A percentile compares a stretch with the other conserved stretches of the same genome.
Conservation (phyloP, 2,329 filamentous ascomycete genomes). For the Ustulina deusta region DNA sequence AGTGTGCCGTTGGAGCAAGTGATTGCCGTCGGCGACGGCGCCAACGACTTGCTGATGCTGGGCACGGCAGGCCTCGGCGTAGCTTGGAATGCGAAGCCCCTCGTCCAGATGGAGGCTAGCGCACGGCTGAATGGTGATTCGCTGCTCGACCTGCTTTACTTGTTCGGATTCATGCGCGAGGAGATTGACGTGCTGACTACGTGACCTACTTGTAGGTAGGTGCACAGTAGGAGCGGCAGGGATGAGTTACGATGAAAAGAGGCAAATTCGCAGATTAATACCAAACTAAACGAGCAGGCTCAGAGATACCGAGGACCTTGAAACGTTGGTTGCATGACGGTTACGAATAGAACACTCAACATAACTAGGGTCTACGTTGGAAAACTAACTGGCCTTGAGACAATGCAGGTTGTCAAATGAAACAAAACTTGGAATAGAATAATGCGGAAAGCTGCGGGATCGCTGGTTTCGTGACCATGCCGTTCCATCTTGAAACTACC, state of each 20-base stretch:
- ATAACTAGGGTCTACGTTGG: not conserved
- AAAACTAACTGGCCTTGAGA: conserved; percentile 1
- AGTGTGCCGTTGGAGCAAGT: conserved; percentile 73
- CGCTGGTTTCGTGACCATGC: not conserved
- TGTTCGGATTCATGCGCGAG: conserved; percentile 77
- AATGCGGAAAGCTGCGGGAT: not conserved
- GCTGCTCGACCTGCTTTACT: conserved; percentile 77
- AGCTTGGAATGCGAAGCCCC: conserved; percentile 86
- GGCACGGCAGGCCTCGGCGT: conserved; percentile 79
- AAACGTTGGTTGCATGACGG: not conserved
- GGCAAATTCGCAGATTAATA: conserved; percentile 38
- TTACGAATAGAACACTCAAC: not conserved
- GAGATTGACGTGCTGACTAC: conserved; percentile 66
- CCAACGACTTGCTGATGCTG: conserved; percentile 87
- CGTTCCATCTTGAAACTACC: not conserved
- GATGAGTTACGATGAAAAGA: conserved; percentile 2
- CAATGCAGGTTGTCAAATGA: not conserved
- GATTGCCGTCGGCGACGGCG: conserved; percentile 83
- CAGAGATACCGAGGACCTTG: conserved; percentile 1
- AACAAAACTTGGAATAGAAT: not conserved
- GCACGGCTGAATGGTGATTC: conserved; percentile 77
- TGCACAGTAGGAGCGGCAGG: conserved; percentile 26
- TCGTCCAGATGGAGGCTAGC: conserved; percentile 81
- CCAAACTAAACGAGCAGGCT: conserved; percentile 43
- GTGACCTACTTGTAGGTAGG: conserved; percentile 42